Base-by-base conservation (phyloP, 805 yeast species). In the Pichia rugopelliculosa region DNA sequence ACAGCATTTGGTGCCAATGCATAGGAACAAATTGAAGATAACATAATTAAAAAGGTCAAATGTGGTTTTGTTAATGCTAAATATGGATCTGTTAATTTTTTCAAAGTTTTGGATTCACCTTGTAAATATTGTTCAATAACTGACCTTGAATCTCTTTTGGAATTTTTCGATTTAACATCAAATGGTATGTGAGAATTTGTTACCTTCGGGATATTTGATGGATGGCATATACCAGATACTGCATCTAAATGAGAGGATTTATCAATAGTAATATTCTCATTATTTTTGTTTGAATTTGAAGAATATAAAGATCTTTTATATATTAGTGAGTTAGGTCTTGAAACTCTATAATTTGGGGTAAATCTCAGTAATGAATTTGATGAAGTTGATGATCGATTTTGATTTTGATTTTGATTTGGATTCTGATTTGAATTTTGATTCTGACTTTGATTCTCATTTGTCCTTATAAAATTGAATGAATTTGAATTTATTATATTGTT, bases 1-100 rank as follows among this genome's bases (percentile, higher is more conserved):
- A 89, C 87, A 11, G 90, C 79, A 54, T 75, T 75, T 1, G 99
- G 98, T 0, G 96, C 87, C 26, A 93, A 69, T 0, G 97, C 97
- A 62, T 91, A 93, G 0, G 97, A 84, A 53, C 97, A 88, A 58
- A 93, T 88, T 0, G 96, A 84, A 46, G 96, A 86, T 20, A 93
- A 70, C 64, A 91, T 95, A 13, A 93, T 96, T 36, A 93, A 68
- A 7, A 89, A 78, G 0, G 97, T 87, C 46, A 93, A 73, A 48
- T 88, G 76, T 15, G 99, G 99, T 65, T 93, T 93, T 4, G 96
- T 79, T n/a, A 93, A 74, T 51, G 87, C 87, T 10, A 88, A 46
- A 59, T 87, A 89, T 0, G 89, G 84, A 22, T 73, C 72, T 0
- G 75, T 60, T n/a, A 72, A 40, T 44, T 73, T 68, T 53, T 66